Evolutionary conservation across 2,329 filamentous ascomycete genomes (phyloP).

Genomic region (Aspergillus neoniger): DNA sequence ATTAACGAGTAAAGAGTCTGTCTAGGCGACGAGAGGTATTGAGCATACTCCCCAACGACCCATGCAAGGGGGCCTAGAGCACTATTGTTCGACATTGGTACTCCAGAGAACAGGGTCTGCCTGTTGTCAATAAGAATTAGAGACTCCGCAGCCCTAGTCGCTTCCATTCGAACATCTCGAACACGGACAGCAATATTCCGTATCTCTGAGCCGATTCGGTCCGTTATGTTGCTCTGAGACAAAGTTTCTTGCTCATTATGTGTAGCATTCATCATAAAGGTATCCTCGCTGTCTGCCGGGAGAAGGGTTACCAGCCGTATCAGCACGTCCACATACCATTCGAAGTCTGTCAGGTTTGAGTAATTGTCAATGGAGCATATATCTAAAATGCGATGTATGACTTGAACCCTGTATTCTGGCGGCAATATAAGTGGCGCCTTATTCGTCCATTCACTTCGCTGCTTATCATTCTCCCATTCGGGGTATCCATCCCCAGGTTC

Average conservation of each 20-base stretch:
- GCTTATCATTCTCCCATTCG: constrained; percentile 9
- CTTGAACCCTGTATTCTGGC: constrained; percentile 80
- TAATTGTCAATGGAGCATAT: constrained; percentile 94
- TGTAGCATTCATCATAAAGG: constrained; percentile 19
- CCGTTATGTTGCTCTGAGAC: constrained; percentile 29
- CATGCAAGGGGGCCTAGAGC: constrained; percentile 77
- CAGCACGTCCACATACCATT: constrained; percentile 94
- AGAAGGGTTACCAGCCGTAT: constrained; percentile 76
- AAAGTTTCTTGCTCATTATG: constrained; percentile 16
- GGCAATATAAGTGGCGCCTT: constrained; percentile 54
- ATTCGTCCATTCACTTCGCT: not conserved
- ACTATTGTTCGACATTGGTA: constrained; percentile 56
- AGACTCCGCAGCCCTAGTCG: constrained; percentile 78
- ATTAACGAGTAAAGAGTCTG: constrained; percentile 73
- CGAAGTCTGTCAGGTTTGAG: constrained; percentile 81
- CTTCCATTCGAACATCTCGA: constrained; percentile 74
- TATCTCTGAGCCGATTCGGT: constrained; percentile 75
- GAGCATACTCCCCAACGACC: constrained; percentile 85
- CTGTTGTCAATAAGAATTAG: constrained; percentile 64
- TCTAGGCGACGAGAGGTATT: constrained; percentile 68
- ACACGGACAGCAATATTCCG: constrained; percentile 92
- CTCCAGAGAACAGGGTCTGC: constrained; percentile 58
- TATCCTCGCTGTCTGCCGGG: constrained; percentile 32
- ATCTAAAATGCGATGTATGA: constrained; percentile 77
- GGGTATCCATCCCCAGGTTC: constrained; percentile 33